These are phyloP conservation scores for Metschnikowia lochheadii DNA, from an alignment of 805 yeast genomes.

Conservation along the genomic window DNA sequence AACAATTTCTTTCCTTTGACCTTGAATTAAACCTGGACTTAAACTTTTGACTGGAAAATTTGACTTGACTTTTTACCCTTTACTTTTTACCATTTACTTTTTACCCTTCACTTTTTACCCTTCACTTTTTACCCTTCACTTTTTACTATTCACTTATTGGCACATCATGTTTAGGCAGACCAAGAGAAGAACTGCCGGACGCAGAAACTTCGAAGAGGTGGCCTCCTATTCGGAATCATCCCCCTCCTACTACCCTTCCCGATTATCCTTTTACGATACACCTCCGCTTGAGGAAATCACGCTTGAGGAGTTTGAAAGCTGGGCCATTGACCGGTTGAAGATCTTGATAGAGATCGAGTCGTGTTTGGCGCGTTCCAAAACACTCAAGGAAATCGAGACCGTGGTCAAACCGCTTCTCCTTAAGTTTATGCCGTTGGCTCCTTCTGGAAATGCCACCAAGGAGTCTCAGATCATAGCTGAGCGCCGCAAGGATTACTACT, in stretches of 20 bases:
- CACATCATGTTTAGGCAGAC: constrained; percentile 60
- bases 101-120: too few relatives aligned
- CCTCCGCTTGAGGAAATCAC: constrained; percentile 88
- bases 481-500: constrained; percentile 84
- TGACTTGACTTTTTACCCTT: too few relatives aligned
- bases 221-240: constrained; percentile 26
- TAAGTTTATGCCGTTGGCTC: constrained; percentile 59
- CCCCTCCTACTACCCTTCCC: constrained; percentile 44
- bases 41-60: too few relatives aligned
- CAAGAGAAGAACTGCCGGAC: constrained; percentile 71
- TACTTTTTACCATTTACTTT: too few relatives aligned
- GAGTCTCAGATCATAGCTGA: constrained; percentile 47
- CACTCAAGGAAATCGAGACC: constrained; percentile 59
- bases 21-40: too few relatives aligned
- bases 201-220: constrained; percentile 55
- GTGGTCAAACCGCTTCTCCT: constrained; percentile 62
- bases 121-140: neutral
- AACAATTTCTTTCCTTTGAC: too few relatives aligned
- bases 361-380: constrained; percentile 59
- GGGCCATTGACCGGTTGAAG: constrained; percentile 92
- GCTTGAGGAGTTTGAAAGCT: constrained; percentile 84
- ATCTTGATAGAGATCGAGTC: constrained; percentile 83
- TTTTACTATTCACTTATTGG: neutral
- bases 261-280: constrained; percentile 67
- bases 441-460: constrained; percentile 26